Conservation (phyloP, 805 yeast species). For the Pichia cephalocereana region DNA sequence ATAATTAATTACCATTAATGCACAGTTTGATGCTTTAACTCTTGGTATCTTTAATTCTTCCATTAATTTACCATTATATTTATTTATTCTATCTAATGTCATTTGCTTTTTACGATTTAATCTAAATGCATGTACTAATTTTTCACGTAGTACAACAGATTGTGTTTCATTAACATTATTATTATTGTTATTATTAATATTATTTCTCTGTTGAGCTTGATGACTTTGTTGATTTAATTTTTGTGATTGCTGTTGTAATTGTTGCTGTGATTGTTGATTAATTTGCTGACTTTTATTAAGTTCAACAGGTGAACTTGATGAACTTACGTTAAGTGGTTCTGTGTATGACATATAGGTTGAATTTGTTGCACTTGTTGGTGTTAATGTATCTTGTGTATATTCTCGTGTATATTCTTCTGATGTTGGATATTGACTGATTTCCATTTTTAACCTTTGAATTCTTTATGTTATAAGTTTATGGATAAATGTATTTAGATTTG, state of each 20-base stretch:
- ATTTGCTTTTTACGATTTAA: constrained; percentile 35
- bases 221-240: not conserved
- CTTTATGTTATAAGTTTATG: not conserved
- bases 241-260: not conserved
- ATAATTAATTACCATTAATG: constrained; percentile 35
- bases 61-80: constrained; percentile 44
- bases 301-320: not conserved
- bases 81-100: constrained; percentile 52
- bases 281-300: not conserved
- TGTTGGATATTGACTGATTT: not conserved
- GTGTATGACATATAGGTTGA: not conserved
- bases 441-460: not conserved
- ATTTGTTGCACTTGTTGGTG: not conserved
- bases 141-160: constrained; percentile 1
- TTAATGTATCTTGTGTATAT: not conserved
- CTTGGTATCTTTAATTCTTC: constrained; percentile 46
- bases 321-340: not conserved
- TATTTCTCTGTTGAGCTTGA: not conserved
- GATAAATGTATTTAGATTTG: too few species aligned
- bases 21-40: constrained; percentile 56
- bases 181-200: too few species aligned
- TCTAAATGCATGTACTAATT: constrained; percentile 26
- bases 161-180: not conserved
- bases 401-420: not conserved
- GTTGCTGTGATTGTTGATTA: not conserved